phyloP scores from a whole-genome alignment of 257 asterid species.

The Sherardia arvensis region DNA sequence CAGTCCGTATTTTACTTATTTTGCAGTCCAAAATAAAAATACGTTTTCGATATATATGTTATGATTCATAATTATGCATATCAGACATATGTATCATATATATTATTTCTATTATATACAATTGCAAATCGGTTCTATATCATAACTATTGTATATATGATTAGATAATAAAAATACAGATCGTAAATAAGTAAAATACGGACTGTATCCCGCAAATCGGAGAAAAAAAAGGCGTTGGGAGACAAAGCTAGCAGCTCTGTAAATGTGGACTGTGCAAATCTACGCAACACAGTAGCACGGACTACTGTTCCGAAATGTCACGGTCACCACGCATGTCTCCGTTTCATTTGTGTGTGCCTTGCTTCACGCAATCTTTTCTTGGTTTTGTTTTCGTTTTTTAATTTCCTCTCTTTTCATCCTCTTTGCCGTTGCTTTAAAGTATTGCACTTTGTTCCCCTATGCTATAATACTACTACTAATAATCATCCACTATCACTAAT shows the following conservation, averaged over 20 bases:
- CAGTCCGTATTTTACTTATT: too few species aligned
- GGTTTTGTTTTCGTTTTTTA: neutral
- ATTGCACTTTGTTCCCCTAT: conserved; percentile 7
- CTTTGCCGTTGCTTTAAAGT: conserved; percentile 36
- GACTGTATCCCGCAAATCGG: too few species aligned
- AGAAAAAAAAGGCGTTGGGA: neutral
- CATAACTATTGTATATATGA: too few species aligned
- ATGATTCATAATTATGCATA: too few species aligned
- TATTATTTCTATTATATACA: too few species aligned
- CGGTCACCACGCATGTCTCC: conserved; percentile 3
- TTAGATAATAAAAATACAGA: too few species aligned
- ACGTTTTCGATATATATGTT: too few species aligned
- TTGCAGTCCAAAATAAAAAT: too few species aligned
- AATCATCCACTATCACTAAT: neutral
- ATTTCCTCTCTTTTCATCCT: neutral
- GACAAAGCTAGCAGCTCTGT: neutral
- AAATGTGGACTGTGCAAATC: neutral
- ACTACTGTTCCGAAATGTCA: too few species aligned
- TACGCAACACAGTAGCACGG: neutral
- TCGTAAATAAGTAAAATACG: too few species aligned
- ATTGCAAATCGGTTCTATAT: too few species aligned
- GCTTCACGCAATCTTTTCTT: conserved; percentile 60
- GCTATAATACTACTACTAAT: neutral
- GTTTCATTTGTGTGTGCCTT: conserved; percentile 21
- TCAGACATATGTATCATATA: too few species aligned